Evolutionary conservation across 805 yeast species (phyloP).

Genomic region (Barnettozyma pratensis): DNA sequence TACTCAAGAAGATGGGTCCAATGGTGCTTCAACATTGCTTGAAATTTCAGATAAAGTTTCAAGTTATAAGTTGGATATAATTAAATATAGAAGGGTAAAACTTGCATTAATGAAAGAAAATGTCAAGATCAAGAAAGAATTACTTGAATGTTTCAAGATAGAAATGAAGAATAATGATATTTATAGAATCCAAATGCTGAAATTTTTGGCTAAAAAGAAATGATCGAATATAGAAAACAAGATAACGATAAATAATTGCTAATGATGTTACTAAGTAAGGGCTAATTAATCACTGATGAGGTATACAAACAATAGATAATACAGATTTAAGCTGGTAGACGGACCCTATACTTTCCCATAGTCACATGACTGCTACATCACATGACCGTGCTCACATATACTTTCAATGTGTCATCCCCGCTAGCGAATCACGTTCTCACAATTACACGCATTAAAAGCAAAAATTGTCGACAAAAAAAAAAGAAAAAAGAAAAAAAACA

Average conservation of each 20-base stretch:
- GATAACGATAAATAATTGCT: background rate
- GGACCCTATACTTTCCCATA: background rate
- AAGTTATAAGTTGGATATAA: background rate
- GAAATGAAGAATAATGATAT: background rate
- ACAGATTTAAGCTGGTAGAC: background rate
- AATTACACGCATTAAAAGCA: background rate
- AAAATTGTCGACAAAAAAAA: background rate
- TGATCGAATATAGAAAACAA: background rate
- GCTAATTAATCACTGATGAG: background rate
- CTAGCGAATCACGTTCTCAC: background rate
- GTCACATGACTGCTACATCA: background rate
- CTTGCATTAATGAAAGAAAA: conserved; percentile 7
- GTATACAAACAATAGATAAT: background rate
- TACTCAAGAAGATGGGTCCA: no score
- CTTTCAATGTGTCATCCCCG: background rate
- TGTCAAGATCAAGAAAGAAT: conserved; percentile 8
- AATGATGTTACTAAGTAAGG: no score
- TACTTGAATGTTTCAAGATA: background rate
- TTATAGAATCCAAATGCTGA: background rate
- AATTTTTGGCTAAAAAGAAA: background rate
- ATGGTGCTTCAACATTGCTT: no score
- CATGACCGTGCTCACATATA: background rate
- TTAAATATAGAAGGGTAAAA: background rate
- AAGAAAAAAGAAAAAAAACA: no score
- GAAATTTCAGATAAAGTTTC: background rate